phyloP scores from a whole-genome alignment of 345 rosid genomes.

The Bruguiera parviflora region DNA sequence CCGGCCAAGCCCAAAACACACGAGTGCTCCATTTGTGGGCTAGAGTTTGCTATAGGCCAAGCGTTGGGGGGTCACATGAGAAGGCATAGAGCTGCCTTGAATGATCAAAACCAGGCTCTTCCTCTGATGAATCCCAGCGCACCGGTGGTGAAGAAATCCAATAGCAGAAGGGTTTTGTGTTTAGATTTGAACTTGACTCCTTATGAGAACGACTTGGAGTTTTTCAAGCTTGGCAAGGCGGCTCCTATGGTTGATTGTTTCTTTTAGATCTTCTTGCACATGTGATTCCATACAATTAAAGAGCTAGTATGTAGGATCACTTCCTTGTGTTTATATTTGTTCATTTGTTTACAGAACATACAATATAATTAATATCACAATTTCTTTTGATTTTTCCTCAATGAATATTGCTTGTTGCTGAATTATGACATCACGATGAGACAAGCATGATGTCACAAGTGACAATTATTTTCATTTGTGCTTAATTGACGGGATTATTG shows the following conservation, averaged over 20 bases:
- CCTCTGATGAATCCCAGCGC: not conserved
- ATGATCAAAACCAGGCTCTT: conserved; percentile 12
- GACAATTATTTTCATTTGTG: too few species aligned
- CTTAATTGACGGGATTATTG: not conserved
- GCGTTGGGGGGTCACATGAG: conserved; percentile 76
- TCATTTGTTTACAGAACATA: conserved; percentile 10
- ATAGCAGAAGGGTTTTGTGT: conserved; percentile 41
- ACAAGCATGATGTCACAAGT: not conserved
- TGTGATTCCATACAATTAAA: not conserved
- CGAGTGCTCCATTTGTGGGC: conserved; percentile 85
- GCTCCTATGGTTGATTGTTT: conserved; percentile 37
- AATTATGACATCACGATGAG: conserved; percentile 12
- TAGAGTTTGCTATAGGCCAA: conserved; percentile 74
- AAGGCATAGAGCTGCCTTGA: conserved; percentile 40
- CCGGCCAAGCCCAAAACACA: conserved; percentile 50
- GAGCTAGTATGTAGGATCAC: too few species aligned
- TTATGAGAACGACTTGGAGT: conserved; percentile 52
- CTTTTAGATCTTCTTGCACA: conserved; percentile 17
- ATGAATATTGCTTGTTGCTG: not conserved
- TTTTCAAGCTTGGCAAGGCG: conserved; percentile 30
- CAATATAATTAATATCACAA: not conserved
- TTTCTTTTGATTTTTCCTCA: not conserved
- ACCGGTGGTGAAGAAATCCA: conserved; percentile 41
- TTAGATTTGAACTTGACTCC: conserved; percentile 74
- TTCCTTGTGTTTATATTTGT: conserved; percentile 7